phyloP scores from a whole-genome alignment of 257 asterid species.

The Fraxinus excelsior region DNA sequence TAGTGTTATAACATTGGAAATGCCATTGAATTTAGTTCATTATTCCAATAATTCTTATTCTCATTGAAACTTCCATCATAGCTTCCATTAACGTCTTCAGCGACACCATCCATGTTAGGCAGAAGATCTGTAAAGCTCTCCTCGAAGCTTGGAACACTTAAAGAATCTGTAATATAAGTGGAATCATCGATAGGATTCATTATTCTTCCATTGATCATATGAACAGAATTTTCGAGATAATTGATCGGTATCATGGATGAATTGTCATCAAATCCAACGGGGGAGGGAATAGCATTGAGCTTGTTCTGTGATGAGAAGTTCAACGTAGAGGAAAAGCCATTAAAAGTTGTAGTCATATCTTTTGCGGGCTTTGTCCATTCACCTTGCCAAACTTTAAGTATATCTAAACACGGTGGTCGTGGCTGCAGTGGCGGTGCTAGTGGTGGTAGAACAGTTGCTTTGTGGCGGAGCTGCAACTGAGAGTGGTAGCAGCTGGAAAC shows the following conservation, averaged over 20 bases:
- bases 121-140: slow-evolving; percentile 28
- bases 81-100: not conserved
- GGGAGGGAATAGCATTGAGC: not conserved
- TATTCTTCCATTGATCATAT: not conserved
- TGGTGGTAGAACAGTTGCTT: not conserved
- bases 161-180: slow-evolving; percentile 10
- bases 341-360: slow-evolving; percentile 18
- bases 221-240: slow-evolving; percentile 15
- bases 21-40: slow-evolving; percentile 16
- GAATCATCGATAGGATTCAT: not conserved
- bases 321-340: slow-evolving; percentile 24
- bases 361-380: slow-evolving; percentile 34
- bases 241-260: not conserved
- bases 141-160: slow-evolving; percentile 33
- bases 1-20: slow-evolving; percentile 24
- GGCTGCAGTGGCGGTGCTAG: not conserved
- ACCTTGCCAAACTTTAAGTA: slow-evolving; percentile 38
- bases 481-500: not conserved
- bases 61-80: slow-evolving; percentile 26
- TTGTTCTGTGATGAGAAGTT: slow-evolving; percentile 32
- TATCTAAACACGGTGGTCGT: slow-evolving; percentile 38
- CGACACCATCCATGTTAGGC: not conserved
- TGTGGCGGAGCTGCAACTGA: not conserved
- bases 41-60: slow-evolving; percentile 21
- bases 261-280: slow-evolving; percentile 16